Conservation (phyloP, 2,329 filamentous ascomycete genomes). For the Aulographum hederae region DNA sequence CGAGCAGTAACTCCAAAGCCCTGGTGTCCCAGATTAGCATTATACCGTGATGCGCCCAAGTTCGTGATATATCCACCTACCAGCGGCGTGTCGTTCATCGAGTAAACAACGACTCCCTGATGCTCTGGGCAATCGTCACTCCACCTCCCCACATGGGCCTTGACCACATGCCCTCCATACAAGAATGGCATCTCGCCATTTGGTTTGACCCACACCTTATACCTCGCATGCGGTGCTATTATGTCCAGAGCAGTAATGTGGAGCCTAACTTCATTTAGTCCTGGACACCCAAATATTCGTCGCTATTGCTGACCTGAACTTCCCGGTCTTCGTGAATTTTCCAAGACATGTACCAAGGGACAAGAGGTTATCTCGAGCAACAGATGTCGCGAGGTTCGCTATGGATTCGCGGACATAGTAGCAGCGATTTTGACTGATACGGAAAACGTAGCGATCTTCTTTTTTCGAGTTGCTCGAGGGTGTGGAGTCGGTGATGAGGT, state of each 20-base stretch:
- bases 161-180: conserved; percentile 80
- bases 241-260: conserved; percentile 86
- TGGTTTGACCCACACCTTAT: conserved; percentile 92
- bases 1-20: conserved; percentile 88
- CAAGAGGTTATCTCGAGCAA: conserved; percentile 65
- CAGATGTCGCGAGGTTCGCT: conserved; percentile 77
- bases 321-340: conserved; percentile 92
- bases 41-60: too few relatives aligned
- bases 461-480: conserved; percentile 19
- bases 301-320: too few relatives aligned
- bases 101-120: conserved; percentile 74
- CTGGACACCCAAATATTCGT: too few relatives aligned
- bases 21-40: conserved; percentile 19
- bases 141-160: conserved; percentile 67
- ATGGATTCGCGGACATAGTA: conserved; percentile 85
- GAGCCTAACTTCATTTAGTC: too few relatives aligned
- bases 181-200: conserved; percentile 97
- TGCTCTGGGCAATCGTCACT: conserved; percentile 88
- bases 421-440: conserved; percentile 62
- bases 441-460: conserved; percentile 65
- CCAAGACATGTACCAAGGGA: conserved; percentile 81
- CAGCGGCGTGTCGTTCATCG: conserved; percentile 75
- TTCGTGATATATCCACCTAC: conserved; percentile 17
- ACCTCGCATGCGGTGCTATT: conserved; percentile 76
- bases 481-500: conserved; percentile 42